phyloP scores from a whole-genome alignment of 1,284 basidiomycete species.

The Leucoagaricus sp. region DNA sequence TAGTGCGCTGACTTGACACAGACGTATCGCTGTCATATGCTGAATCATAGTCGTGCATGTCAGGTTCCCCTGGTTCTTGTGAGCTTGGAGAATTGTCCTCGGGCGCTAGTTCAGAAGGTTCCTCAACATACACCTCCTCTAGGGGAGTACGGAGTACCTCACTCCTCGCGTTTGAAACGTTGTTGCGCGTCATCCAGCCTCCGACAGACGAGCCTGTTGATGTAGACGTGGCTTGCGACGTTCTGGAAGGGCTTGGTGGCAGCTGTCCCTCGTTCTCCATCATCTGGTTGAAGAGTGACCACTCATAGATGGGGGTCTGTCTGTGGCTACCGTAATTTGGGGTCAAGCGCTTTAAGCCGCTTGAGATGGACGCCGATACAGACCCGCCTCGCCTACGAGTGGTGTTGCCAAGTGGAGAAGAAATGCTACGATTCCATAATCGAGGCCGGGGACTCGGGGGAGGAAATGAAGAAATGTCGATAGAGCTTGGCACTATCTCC shows the following conservation, averaged over 20 bases:
- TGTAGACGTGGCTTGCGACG: not conserved
- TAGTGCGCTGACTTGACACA: conserved; percentile 3
- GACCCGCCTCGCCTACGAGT: not conserved
- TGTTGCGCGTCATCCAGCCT: not conserved
- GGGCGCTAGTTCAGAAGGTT: not conserved
- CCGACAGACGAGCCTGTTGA: not conserved
- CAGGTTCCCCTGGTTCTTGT: not conserved
- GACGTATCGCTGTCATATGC: conserved; percentile 8
- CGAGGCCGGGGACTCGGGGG: not conserved
- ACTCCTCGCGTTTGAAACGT: not conserved
- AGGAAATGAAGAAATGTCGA: not conserved
- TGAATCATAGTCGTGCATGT: conserved; percentile 10
- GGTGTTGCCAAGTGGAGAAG: conserved; percentile 16
- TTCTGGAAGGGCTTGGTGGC: conserved; percentile 15
- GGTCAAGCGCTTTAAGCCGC: conserved; percentile 2
- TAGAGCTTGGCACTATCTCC: not conserved
- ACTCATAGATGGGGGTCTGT: conserved; percentile 35
- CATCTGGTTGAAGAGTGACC: conserved; percentile 71
- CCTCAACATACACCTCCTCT: not conserved
- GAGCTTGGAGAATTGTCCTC: not conserved
- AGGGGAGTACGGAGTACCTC: conserved; percentile 3
- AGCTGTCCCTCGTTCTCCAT: conserved; percentile 65
- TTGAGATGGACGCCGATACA: conserved; percentile 5
- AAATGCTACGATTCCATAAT: conserved; percentile 13
- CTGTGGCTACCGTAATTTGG: conserved; percentile 4